Evolutionary conservation across 139 green algal species (phyloP).

Genomic region (Chlamydomonas schloesseri): DNA sequence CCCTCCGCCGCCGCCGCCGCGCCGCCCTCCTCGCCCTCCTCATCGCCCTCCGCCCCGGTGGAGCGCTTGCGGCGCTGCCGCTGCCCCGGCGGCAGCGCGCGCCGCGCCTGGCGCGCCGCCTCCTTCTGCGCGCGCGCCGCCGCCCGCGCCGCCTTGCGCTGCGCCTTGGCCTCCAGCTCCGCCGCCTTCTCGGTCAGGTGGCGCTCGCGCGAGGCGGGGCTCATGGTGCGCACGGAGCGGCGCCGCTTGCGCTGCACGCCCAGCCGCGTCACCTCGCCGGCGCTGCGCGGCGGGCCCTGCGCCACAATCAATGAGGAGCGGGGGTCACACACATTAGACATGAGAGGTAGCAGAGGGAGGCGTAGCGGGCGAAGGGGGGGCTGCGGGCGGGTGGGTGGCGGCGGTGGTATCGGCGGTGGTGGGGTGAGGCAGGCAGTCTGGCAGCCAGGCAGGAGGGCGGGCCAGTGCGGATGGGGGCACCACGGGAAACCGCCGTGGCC

Average conservation of each 20-base stretch:
- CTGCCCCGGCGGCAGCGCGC: not conserved
- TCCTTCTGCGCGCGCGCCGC: constrained; percentile 14
- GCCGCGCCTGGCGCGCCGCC: not conserved
- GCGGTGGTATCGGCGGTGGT: too few relatives aligned
- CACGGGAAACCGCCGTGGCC: too few relatives aligned
- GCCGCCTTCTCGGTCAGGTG: not conserved
- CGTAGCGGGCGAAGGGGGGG: too few relatives aligned
- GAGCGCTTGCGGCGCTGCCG: not conserved
- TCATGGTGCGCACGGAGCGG: not conserved
- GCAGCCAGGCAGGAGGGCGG: too few relatives aligned
- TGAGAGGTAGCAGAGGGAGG: too few relatives aligned
- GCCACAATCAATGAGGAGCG: too few relatives aligned
- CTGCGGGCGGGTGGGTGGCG: too few relatives aligned
- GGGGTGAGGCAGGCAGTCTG: too few relatives aligned
- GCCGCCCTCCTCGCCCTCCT: not conserved
- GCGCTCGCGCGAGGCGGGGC: constrained; percentile 2
- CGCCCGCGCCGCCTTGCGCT: constrained; percentile 10
- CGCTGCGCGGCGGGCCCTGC: too few relatives aligned
- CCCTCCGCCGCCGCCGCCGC: not conserved
- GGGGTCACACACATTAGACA: too few relatives aligned
- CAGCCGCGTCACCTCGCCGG: not conserved
- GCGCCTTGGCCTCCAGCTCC: not conserved
- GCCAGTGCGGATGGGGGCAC: too few relatives aligned
- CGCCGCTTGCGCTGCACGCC: not conserved
- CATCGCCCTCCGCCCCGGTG: not conserved